Percentiles rank a stretch among this genome's conserved stretches.
Conservation (phyloP, 108 stramenopile genomes). For the Cyclotella sp. region DNA sequence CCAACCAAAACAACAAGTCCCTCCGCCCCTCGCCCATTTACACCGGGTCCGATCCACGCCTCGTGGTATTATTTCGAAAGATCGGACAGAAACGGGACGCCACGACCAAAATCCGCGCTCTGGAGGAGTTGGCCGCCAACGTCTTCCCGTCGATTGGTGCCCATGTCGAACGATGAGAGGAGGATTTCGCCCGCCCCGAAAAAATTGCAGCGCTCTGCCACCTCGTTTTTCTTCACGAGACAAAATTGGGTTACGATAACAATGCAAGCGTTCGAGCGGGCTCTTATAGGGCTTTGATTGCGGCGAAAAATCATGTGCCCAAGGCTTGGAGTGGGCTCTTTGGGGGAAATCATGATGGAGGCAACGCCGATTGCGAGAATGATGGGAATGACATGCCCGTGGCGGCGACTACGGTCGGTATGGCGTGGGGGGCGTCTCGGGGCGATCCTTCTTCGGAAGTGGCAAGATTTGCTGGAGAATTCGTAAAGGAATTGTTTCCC, state of each 20-base stretch:
- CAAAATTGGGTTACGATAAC: conserved; percentile 49
- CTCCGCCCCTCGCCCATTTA: conserved; percentile 70
- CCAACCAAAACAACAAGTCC: conserved; percentile 14
- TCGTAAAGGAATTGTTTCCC: conserved; percentile 19
- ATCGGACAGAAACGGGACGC: conserved; percentile 81
- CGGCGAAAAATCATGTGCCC: conserved; percentile 37
- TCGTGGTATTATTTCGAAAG: conserved; percentile 66
- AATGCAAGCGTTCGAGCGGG: conserved; percentile 35
- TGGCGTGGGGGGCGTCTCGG: conserved; percentile 40
- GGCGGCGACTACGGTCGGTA: conserved; percentile 32
- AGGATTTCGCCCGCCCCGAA: conserved; percentile 33
- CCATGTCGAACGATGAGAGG: neutral
- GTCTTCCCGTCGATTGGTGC: conserved; percentile 16
- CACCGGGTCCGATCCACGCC: conserved; percentile 60
- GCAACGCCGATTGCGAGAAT: neutral
- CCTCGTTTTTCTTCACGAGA: conserved; percentile 39
- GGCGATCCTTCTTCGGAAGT: conserved; percentile 49
- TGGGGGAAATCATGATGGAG: conserved; percentile 6
- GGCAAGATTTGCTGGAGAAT: conserved; percentile 19
- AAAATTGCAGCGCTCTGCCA: conserved; percentile 50
- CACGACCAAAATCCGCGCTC: conserved; percentile 69
- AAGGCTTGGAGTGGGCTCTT: conserved; percentile 49
- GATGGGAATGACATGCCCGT: neutral
- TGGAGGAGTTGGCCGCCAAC: conserved; percentile 51
- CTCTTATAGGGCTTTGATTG: conserved; percentile 29